A percentile compares a stretch with the other conserved stretches of the same genome.
phyloP scores from a whole-genome alignment of 2,329 filamentous ascomycete genomes.

The Stylonectria norvegica region DNA sequence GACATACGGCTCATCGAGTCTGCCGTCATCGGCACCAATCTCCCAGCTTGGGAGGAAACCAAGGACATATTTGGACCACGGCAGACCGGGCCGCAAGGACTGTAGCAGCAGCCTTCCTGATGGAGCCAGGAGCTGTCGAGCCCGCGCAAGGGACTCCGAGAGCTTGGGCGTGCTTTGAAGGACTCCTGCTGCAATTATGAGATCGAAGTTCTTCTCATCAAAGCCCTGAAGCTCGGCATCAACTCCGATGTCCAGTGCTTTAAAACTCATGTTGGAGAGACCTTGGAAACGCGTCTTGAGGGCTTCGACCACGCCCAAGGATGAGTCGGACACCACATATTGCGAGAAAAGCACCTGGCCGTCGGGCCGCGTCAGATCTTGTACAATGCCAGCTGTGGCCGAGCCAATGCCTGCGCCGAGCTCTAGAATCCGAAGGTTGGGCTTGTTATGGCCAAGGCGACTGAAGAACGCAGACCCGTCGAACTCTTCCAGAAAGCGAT shows the following conservation, averaged over 20 bases:
- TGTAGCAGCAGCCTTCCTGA: slow-evolving; percentile 31
- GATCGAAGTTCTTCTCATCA: slow-evolving; percentile 29
- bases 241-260: slow-evolving; percentile 21
- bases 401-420: slow-evolving; percentile 40
- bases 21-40: slow-evolving; percentile 29
- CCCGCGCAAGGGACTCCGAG: slow-evolving; percentile 27
- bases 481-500: slow-evolving; percentile 25
- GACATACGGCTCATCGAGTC: slow-evolving; percentile 26
- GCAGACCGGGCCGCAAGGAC: slow-evolving; percentile 22
- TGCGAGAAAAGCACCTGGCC: too few relatives aligned
- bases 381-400: slow-evolving; percentile 33
- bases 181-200: slow-evolving; percentile 36
- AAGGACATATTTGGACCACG: slow-evolving; percentile 28
- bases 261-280: slow-evolving; percentile 18
- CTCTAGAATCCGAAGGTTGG: slow-evolving; percentile 36
- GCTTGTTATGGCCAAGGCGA: slow-evolving; percentile 23
- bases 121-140: slow-evolving; percentile 31
- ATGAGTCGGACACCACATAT: too few relatives aligned
- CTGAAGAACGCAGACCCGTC: slow-evolving; percentile 17
- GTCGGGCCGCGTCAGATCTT: slow-evolving; percentile 9
- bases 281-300: too few relatives aligned
- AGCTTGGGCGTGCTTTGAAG: slow-evolving; percentile 36
- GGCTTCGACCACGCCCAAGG: too few relatives aligned
- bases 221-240: slow-evolving; percentile 32
- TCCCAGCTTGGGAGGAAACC: slow-evolving; percentile 35